Evolutionary conservation across 2,329 filamentous ascomycete species (phyloP).

Genomic region (Didymella lethalis): DNA sequence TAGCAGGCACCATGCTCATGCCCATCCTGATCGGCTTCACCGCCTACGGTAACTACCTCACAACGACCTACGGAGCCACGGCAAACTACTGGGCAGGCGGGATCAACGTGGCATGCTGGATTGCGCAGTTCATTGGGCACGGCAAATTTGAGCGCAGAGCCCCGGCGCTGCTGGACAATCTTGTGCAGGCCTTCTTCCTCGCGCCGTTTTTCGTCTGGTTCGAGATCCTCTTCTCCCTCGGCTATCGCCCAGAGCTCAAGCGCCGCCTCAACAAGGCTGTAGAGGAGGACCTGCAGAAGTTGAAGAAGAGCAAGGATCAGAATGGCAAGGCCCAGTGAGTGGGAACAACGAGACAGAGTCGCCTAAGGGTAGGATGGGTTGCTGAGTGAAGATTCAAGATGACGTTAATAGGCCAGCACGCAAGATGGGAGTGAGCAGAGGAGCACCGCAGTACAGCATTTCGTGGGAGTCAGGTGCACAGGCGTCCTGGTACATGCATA

Average conservation of each 20-base stretch:
- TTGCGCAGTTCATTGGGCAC: conserved; percentile 90
- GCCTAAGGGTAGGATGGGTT: neutral
- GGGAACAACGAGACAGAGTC: neutral
- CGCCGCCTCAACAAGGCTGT: conserved; percentile 80
- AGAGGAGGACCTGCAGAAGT: conserved; percentile 75
- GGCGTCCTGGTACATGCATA: conserved; percentile 17
- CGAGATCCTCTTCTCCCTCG: conserved; percentile 86
- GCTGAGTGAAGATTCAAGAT: neutral
- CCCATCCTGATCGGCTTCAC: conserved; percentile 78
- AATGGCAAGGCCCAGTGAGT: conserved; percentile 36
- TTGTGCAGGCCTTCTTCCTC: conserved; percentile 89
- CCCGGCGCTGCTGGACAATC: conserved; percentile 87
- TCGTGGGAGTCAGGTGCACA: conserved; percentile 35
- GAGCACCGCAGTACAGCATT: conserved; percentile 29
- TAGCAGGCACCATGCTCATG: conserved; percentile 81
- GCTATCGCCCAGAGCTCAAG: conserved; percentile 89
- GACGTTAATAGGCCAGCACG: neutral
- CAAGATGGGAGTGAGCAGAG: neutral
- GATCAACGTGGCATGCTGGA: conserved; percentile 78
- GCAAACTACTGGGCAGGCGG: conserved; percentile 72
- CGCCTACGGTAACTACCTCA: conserved; percentile 77
- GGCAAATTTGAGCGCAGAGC: conserved; percentile 87
- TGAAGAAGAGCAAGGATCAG: conserved; percentile 65
- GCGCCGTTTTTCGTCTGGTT: conserved; percentile 98
- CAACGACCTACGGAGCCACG: conserved; percentile 66